These are phyloP conservation scores for Scytalidium sp. DNA, from an alignment of 2,329 filamentous ascomycete genomes.

Conservation along the genomic window DNA sequence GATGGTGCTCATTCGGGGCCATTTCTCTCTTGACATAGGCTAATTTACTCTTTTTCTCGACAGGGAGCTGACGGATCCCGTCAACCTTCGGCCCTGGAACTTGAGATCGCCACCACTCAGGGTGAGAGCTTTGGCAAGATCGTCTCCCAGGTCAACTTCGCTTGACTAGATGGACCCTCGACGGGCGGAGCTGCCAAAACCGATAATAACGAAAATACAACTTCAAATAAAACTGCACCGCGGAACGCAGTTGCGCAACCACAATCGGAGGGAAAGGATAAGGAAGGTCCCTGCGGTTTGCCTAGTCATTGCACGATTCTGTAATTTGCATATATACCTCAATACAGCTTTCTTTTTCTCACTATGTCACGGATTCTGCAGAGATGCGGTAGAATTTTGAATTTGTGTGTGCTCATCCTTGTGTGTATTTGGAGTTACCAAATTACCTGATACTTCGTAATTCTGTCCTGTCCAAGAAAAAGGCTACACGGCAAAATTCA, in stretches of 20 bases:
- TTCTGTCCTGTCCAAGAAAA: too few species aligned
- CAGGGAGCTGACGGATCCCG: constrained; percentile 73
- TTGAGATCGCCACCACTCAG: constrained; percentile 77
- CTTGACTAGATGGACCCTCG: constrained; percentile 71
- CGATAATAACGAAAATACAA: constrained; percentile 3
- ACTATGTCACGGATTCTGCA: background rate
- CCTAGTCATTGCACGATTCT: constrained; percentile 71
- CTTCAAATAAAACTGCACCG: background rate
- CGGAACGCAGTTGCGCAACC: constrained; percentile 17
- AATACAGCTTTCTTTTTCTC: background rate
- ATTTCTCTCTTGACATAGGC: background rate
- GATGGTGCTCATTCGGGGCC: background rate
- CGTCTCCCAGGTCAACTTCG: constrained; percentile 66
- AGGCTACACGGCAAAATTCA: too few species aligned
- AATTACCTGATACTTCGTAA: too few species aligned
- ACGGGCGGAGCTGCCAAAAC: constrained; percentile 22
- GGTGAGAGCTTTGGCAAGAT: constrained; percentile 81
- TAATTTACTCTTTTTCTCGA: constrained; percentile 10
- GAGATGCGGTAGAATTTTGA: too few species aligned
- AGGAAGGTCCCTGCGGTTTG: constrained; percentile 73
- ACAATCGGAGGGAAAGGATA: constrained; percentile 42
- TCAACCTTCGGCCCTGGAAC: constrained; percentile 72
- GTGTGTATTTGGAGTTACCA: too few species aligned
- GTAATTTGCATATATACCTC: background rate
- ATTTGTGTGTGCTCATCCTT: too few species aligned